Percentiles rank a stretch among this genome's conserved stretches.
These are phyloP conservation scores for Erigeron philadelphicus DNA, from an alignment of 140 eudicot genomes.

Conservation along the genomic window DNA sequence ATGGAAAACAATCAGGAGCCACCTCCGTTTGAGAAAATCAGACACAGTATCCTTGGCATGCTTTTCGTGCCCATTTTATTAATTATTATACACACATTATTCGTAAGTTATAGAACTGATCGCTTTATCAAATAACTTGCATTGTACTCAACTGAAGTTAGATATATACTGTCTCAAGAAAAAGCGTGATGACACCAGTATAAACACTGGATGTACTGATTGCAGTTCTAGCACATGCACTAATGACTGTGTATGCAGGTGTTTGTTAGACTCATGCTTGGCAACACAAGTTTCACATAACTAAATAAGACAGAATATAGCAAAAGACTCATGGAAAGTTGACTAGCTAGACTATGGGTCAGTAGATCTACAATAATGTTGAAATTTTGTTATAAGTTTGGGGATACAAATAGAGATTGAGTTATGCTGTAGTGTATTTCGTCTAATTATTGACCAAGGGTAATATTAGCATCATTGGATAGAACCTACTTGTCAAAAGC, in stretches of 20 bases:
- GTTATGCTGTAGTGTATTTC: not conserved
- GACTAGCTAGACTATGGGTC: not conserved
- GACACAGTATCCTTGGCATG: constrained; percentile 73
- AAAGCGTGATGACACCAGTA: constrained; percentile 48
- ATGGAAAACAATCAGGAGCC: constrained; percentile 50
- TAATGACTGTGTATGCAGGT: constrained; percentile 93
- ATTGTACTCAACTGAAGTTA: constrained; percentile 44
- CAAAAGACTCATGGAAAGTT: not conserved
- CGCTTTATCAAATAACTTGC: constrained; percentile 8
- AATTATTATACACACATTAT: not conserved
- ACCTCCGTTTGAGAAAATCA: constrained; percentile 63
- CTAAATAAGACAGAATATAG: not conserved
- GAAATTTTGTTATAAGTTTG: not conserved
- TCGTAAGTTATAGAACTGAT: not conserved
- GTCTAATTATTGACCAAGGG: not conserved
- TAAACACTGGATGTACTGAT: constrained; percentile 64
- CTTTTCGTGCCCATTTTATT: not conserved
- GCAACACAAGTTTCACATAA: not conserved
- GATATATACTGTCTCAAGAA: constrained; percentile 78
- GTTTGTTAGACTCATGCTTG: not conserved
- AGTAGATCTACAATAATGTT: not conserved
- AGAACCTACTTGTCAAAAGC: too few species aligned
- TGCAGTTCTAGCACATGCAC: constrained; percentile 66
- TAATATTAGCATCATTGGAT: not conserved
- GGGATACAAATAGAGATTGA: not conserved